These are phyloP conservation scores for Coccomyxa sp. DNA, from an alignment of 139 green algal species.

Conservation along the genomic window DNA sequence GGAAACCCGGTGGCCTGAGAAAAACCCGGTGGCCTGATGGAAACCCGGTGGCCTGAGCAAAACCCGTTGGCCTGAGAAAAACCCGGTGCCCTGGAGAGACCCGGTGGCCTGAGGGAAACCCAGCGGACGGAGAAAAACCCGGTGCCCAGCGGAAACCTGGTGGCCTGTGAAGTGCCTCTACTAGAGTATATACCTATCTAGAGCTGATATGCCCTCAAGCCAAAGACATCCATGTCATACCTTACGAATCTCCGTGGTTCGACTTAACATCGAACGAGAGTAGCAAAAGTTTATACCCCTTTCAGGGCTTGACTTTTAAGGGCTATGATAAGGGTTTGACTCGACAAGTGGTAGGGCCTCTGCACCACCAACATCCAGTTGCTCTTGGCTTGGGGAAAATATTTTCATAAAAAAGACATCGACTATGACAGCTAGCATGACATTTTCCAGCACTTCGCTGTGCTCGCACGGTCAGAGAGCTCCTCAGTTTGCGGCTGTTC, in stretches of 20 bases:
- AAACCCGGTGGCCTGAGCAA: too few species aligned
- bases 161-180: neutral
- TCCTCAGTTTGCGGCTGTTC: neutral
- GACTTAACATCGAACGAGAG: neutral
- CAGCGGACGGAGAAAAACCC: too few species aligned
- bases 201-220: neutral
- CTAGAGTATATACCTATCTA: neutral
- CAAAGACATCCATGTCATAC: neutral
- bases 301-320: neutral
- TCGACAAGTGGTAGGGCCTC: neutral
- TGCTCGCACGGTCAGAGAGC: neutral
- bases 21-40: too few species aligned
- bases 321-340: neutral
- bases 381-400: too few species aligned
- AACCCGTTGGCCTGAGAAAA: too few species aligned
- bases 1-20: too few species aligned
- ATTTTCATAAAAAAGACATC: neutral
- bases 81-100: too few species aligned
- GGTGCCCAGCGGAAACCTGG: too few species aligned
- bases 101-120: too few species aligned
- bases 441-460: neutral
- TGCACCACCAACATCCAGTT: neutral
- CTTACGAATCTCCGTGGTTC: neutral
- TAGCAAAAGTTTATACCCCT: neutral
- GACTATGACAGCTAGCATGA: neutral